phyloP scores from a whole-genome alignment of 139 green algal species.

The Picochlorum sp. region DNA sequence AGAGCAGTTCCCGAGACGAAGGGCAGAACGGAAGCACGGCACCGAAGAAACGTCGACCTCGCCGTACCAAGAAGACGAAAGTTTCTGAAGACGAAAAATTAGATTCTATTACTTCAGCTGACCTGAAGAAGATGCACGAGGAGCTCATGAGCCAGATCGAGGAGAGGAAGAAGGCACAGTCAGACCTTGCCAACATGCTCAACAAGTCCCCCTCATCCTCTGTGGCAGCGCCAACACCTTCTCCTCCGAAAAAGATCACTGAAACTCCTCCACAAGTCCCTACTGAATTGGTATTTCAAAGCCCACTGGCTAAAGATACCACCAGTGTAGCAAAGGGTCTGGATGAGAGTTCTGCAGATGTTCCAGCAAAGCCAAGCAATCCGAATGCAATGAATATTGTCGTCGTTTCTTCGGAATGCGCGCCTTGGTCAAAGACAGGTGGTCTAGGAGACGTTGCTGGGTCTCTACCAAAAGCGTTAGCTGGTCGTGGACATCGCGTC shows the following conservation, averaged over 20 bases:
- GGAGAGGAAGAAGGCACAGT: slow-evolving; percentile 54
- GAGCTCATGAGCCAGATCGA: slow-evolving; percentile 61
- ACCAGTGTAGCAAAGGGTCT: neutral
- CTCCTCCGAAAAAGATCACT: too few relatives aligned
- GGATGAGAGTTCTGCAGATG: too few relatives aligned
- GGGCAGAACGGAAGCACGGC: neutral
- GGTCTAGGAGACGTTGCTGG: slow-evolving; percentile 93
- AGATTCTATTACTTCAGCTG: neutral
- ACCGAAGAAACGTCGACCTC: neutral
- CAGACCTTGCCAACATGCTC: slow-evolving; percentile 38
- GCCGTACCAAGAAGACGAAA: neutral
- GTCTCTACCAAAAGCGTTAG: slow-evolving; percentile 83
- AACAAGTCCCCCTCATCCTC: too few relatives aligned
- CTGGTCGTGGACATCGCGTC: slow-evolving; percentile 67
- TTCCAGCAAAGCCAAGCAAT: slow-evolving; percentile 1
- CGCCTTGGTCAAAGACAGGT: slow-evolving; percentile 95
- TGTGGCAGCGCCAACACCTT: too few relatives aligned
- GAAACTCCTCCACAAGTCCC: neutral
- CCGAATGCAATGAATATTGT: slow-evolving; percentile 89
- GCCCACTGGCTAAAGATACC: neutral
- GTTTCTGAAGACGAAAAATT: neutral
- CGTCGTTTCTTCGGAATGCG: slow-evolving; percentile 91
- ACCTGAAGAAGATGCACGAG: slow-evolving; percentile 26
- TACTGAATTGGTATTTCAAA: neutral
- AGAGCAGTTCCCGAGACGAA: neutral